These are phyloP conservation scores for Aspergillus hiratsukae DNA, from an alignment of 2,329 filamentous ascomycete species.

Conservation along the genomic window DNA sequence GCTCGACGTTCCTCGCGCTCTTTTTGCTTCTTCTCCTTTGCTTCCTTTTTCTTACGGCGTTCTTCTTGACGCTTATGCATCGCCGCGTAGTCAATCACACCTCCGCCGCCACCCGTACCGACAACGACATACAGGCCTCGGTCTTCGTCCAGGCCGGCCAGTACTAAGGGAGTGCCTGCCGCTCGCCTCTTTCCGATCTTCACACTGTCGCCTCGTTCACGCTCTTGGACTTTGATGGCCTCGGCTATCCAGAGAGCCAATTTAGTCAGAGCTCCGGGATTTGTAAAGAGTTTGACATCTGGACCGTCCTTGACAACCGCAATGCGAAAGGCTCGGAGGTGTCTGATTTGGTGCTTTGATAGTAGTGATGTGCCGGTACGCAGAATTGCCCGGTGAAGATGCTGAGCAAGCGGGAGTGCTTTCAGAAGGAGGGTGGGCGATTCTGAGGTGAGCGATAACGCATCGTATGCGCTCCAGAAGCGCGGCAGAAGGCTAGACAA, in stretches of 20 bases:
- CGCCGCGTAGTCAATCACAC: constrained; percentile 61
- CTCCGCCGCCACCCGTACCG: constrained; percentile 81
- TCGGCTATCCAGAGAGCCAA: constrained; percentile 92
- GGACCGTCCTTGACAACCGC: constrained; percentile 93
- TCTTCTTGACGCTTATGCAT: constrained; percentile 64
- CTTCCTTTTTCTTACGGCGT: constrained; percentile 59
- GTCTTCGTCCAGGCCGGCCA: constrained; percentile 82
- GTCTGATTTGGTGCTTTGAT: constrained; percentile 89
- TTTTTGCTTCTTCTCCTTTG: constrained; percentile 59
- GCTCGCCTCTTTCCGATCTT: constrained; percentile 37
- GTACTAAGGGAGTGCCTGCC: constrained; percentile 74
- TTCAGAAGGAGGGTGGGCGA: constrained; percentile 59
- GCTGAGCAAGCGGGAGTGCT: constrained; percentile 76
- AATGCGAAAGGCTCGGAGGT: constrained; percentile 88
- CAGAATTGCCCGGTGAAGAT: constrained; percentile 87
- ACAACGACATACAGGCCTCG: constrained; percentile 88
- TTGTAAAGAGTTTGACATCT: constrained; percentile 84
- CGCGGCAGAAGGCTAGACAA: constrained; percentile 39
- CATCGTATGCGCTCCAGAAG: constrained; percentile 58
- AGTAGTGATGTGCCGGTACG: constrained; percentile 87
- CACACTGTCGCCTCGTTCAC: constrained; percentile 69
- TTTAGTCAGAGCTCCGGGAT: constrained; percentile 89
- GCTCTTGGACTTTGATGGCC: constrained; percentile 84
- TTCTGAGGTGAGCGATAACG: constrained; percentile 45
- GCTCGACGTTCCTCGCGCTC: constrained; percentile 60